Evolutionary conservation across 129 eudicot genomes (phyloP).

Genomic region (Flaveria sonorensis): DNA sequence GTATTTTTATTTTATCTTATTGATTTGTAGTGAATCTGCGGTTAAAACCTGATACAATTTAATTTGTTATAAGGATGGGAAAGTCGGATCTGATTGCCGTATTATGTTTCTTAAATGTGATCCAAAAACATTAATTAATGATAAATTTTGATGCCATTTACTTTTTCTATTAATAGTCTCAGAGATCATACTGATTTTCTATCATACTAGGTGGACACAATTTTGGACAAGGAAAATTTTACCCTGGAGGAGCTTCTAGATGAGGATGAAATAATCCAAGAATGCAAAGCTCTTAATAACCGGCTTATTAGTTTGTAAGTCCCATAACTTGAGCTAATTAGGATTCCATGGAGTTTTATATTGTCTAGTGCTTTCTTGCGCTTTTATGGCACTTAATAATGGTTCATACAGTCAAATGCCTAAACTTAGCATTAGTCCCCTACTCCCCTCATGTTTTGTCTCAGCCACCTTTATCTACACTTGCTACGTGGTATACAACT

Average conservation of each 20-base stretch:
- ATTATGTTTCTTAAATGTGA: constrained; percentile 15
- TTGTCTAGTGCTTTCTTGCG: constrained; percentile 10
- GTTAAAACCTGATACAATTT: not conserved
- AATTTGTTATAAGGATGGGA: constrained; percentile 6
- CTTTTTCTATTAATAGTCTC: constrained; percentile 8
- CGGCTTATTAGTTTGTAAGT: constrained; percentile 89
- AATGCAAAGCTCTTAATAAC: constrained; percentile 94
- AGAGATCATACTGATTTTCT: not conserved
- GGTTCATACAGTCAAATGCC: not conserved
- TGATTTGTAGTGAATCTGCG: not conserved
- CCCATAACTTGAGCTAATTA: constrained; percentile 4
- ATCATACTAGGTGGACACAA: constrained; percentile 78
- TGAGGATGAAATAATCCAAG: constrained; percentile 94
- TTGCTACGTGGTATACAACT: not conserved
- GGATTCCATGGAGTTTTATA: constrained; percentile 16
- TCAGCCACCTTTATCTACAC: constrained; percentile 4
- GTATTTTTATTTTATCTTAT: not conserved
- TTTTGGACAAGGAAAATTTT: constrained; percentile 82
- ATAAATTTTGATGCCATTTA: not conserved
- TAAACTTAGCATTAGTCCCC: not conserved
- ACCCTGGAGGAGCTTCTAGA: constrained; percentile 90
- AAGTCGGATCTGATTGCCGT: constrained; percentile 11
- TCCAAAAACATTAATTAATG: constrained; percentile 13
- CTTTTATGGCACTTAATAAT: constrained; percentile 5
- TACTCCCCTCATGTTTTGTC: not conserved